Conservation (phyloP, 140 eudicot species). For the Flaveria floridana region DNA sequence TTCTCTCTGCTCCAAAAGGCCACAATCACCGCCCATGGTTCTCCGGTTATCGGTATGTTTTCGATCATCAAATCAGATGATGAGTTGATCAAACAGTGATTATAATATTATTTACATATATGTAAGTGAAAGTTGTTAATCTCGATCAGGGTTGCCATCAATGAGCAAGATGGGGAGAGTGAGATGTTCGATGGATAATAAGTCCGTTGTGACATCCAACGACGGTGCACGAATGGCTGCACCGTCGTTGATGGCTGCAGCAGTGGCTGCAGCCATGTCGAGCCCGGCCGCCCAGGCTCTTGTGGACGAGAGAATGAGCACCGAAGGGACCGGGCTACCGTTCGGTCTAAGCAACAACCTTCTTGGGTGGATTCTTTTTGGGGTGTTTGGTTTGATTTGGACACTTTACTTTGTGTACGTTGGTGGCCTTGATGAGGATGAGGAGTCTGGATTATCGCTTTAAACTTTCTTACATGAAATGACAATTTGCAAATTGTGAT, state of each 20-base stretch:
- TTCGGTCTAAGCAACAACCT: slow-evolving; percentile 94
- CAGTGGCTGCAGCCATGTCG: slow-evolving; percentile 67
- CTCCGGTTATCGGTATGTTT: slow-evolving; percentile 36
- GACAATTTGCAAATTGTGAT: slow-evolving; percentile 34
- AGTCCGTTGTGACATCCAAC: slow-evolving; percentile 27
- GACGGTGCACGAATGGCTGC: slow-evolving; percentile 50
- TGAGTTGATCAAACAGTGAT: neutral
- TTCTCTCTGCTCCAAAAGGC: slow-evolving; percentile 33
- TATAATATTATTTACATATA: neutral
- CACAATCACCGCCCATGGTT: slow-evolving; percentile 18
- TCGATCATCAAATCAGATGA: neutral
- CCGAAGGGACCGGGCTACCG: slow-evolving; percentile 97
- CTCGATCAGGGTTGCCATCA: slow-evolving; percentile 62
- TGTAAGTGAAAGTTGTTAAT: slow-evolving; percentile 8
- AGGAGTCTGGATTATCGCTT: slow-evolving; percentile 92
- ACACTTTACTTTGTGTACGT: slow-evolving; percentile 61
- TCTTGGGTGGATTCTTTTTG: slow-evolving; percentile 89
- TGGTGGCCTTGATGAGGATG: slow-evolving; percentile 84
- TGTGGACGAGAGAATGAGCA: slow-evolving; percentile 96
- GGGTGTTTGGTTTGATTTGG: slow-evolving; percentile 85
- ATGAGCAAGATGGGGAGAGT: slow-evolving; percentile 68
- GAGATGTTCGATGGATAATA: slow-evolving; percentile 62
- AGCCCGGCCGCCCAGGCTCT: slow-evolving; percentile 94
- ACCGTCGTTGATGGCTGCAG: slow-evolving; percentile 58
- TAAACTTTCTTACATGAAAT: slow-evolving; percentile 32